Conservation (phyloP, 2,329 filamentous ascomycete species). For the Talaromyces sp. region DNA sequence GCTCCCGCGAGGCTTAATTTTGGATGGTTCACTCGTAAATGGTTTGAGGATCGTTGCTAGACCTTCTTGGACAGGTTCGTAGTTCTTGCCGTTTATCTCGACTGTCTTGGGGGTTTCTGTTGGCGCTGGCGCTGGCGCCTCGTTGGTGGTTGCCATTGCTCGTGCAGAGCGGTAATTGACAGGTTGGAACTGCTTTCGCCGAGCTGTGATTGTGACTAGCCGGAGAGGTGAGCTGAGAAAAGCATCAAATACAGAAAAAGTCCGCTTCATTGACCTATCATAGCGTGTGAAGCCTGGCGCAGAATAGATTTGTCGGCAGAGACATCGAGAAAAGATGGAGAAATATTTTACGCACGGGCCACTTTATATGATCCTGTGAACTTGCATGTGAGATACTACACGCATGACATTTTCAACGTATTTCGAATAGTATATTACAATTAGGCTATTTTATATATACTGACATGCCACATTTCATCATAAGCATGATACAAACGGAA, state of each 20-base stretch:
- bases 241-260: background rate
- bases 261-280: constrained; percentile 5
- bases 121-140: background rate
- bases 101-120: background rate
- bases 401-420: background rate
- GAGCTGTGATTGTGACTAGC: background rate
- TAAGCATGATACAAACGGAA: constrained; percentile 2
- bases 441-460: constrained; percentile 3
- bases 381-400: background rate
- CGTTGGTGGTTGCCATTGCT: constrained; percentile 8
- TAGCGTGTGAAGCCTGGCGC: background rate
- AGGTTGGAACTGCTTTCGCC: constrained; percentile 4
- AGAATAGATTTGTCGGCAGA: background rate
- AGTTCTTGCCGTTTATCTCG: constrained; percentile 45
- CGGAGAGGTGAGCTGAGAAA: background rate
- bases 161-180: constrained; percentile 18
- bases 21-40: constrained; percentile 40
- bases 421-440: constrained; percentile 7
- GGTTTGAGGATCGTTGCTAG: constrained; percentile 65
- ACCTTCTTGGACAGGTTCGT: constrained; percentile 63
- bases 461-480: constrained; percentile 13
- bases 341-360: constrained; percentile 10
- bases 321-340: background rate
- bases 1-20: constrained; percentile 42
- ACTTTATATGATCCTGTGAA: background rate